Evolutionary conservation across 345 rosid species (phyloP), one percentile per base, ranked within the genome.

Genomic region (Erysimum cheiranthoides): DNA sequence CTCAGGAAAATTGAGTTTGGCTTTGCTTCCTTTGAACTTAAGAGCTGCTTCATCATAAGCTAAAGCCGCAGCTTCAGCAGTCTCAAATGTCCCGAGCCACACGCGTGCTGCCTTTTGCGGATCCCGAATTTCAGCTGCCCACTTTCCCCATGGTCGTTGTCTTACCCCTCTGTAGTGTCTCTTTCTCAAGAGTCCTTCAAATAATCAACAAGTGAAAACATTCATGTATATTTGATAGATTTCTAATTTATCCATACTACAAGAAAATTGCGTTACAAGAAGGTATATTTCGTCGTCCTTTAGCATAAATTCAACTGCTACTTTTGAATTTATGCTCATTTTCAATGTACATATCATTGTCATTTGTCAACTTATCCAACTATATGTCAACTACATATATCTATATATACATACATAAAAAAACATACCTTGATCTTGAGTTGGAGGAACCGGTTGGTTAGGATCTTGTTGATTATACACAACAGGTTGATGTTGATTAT

Each of bases 31-130:
- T 84, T 89, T 90, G 81, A 90, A 90, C 78, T 88, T 79, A 7
- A 90, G 92, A 56, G 96, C 96, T 0, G 96, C 96, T 67, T 88
- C 87, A 66, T 90, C 96, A 34, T 90, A 90, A 28, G 93, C 96
- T 43, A 87, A 78, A 6, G 96, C 96, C 0, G 96, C 96, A 43
- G 88, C 90, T 73, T 90, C 96, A 2, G 90, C 93, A 0, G 96
- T 88, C 40, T 87, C 88, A 52, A 90, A 90, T 8, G 96, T 90
- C 12, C 96, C 96, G 4, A 90, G 85, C 91, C 91, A 87, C 12
- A 87, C 85, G 0, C 89, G 80, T 47, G 91, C 89, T 46, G 86
- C 91, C 63, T 87, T 87, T 53, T 84, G 82, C 0, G 91, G 89
- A 72, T 87, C 91, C 0, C 91, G 70, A 5, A 87, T 87, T 75